phyloP scores from a whole-genome alignment of 1,284 basidiomycete genomes.

The Blastosporella zonata region DNA sequence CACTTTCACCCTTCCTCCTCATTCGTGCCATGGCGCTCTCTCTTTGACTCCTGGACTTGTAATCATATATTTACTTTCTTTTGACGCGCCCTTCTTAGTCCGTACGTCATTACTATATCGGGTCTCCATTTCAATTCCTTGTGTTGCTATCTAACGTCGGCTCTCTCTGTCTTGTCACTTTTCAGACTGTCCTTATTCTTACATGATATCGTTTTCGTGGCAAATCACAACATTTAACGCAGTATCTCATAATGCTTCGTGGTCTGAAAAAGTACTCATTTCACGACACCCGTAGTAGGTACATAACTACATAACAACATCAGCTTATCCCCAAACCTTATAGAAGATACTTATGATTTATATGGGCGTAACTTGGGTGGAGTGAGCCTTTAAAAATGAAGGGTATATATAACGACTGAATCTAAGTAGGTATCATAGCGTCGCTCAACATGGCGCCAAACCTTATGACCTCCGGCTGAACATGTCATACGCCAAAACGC shows the following conservation, averaged over 20 bases:
- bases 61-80: slow-evolving; percentile 23
- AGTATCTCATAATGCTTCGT: slow-evolving; percentile 21
- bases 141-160: slow-evolving; percentile 23
- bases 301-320: not conserved
- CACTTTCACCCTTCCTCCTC: slow-evolving; percentile 1
- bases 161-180: slow-evolving; percentile 7
- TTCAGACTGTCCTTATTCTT: slow-evolving; percentile 8
- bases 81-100: slow-evolving; percentile 10
- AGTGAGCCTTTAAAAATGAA: too few relatives aligned
- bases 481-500: slow-evolving; percentile 71
- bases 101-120: slow-evolving; percentile 18
- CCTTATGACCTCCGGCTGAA: slow-evolving; percentile 24
- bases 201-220: slow-evolving; percentile 10
- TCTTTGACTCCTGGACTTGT: slow-evolving; percentile 31
- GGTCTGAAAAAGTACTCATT: slow-evolving; percentile 13
- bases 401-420: too few relatives aligned
- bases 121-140: slow-evolving; percentile 16
- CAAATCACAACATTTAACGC: slow-evolving; percentile 18
- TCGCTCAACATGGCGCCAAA: too few relatives aligned
- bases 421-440: too few relatives aligned
- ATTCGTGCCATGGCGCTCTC: slow-evolving; percentile 13
- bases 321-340: not conserved
- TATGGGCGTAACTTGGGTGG: too few relatives aligned
- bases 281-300: slow-evolving; percentile 4
- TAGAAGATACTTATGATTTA: not conserved